Conservation (phyloP, 352 stramenopile genomes). For the Globisporangium middletonii region DNA sequence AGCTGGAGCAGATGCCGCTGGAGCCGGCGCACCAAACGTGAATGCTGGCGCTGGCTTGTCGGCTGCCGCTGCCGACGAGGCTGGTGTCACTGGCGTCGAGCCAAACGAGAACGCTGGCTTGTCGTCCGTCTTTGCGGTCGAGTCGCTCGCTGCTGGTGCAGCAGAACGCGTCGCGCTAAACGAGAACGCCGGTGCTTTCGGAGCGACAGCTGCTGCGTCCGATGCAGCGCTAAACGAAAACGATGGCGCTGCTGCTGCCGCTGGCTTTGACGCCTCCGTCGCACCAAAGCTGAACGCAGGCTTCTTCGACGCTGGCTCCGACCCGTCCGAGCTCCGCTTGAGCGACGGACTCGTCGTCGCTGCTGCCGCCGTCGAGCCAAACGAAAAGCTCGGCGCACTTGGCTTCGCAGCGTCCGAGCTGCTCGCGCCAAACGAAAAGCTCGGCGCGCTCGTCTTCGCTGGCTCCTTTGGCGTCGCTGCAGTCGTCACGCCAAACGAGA, state of each 20-base stretch:
- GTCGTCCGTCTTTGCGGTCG: conserved; percentile 2
- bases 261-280: conserved; percentile 8
- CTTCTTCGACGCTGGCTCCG: conserved; percentile 10
- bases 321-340: conserved; percentile 3
- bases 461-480: neutral
- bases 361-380: conserved; percentile 4
- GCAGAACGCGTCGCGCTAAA: conserved; percentile 9
- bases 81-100: conserved; percentile 10
- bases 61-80: conserved; percentile 3
- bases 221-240: conserved; percentile 23
- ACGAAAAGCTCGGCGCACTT: conserved; percentile 5
- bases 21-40: conserved; percentile 22
- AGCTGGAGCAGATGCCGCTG: neutral
- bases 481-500: conserved; percentile 12
- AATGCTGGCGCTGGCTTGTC: conserved; percentile 21
- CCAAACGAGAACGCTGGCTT: conserved; percentile 42
- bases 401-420: neutral
- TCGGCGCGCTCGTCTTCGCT: neutral
- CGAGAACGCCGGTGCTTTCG: conserved; percentile 16
- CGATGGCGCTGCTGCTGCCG: conserved; percentile 14
- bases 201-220: conserved; percentile 6
- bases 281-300: conserved; percentile 17
- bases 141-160: conserved; percentile 2
- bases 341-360: neutral
- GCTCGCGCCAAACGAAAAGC: conserved; percentile 12